phyloP scores from a whole-genome alignment of 2,329 filamentous ascomycete genomes.

The Epichloe aotearoae region DNA sequence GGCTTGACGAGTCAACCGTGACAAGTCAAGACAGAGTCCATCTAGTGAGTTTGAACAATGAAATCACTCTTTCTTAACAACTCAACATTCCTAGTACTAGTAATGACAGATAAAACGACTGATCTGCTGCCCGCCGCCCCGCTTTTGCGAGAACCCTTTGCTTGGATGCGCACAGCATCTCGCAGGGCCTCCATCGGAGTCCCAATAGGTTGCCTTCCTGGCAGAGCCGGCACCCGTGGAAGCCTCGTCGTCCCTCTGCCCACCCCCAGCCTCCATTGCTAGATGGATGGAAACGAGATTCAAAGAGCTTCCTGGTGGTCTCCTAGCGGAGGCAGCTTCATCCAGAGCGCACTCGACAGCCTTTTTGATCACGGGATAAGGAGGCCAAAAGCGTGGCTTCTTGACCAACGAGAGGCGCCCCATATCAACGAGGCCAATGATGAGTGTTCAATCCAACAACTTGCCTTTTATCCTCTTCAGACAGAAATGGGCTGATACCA shows the following conservation, averaged over 20 bases:
- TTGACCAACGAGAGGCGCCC: no score
- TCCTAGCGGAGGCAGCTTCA: conserved; percentile 5
- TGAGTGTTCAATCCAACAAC: no score
- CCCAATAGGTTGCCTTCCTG: not conserved
- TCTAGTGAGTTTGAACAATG: no score
- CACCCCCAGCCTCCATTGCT: conserved; percentile 4
- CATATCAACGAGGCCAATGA: no score
- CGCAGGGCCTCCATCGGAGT: not conserved
- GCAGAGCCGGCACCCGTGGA: not conserved
- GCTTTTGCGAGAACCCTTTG: conserved; percentile 6
- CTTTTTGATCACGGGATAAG: conserved; percentile 4
- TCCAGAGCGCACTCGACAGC: conserved; percentile 4
- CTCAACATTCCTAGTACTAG: no score
- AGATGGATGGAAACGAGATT: conserved; percentile 6
- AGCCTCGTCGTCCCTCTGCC: not conserved
- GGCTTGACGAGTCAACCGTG: no score
- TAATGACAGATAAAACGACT: not conserved
- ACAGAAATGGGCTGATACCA: no score
- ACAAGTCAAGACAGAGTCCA: no score
- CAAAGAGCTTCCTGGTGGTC: conserved; percentile 7
- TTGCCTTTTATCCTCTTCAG: no score
- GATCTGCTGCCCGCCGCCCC: not conserved
- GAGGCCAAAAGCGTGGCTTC: no score
- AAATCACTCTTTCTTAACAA: no score
- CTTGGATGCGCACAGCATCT: conserved; percentile 6